Evolutionary conservation across 257 asterid genomes (phyloP).

Genomic region (Penstemon eatonii): DNA sequence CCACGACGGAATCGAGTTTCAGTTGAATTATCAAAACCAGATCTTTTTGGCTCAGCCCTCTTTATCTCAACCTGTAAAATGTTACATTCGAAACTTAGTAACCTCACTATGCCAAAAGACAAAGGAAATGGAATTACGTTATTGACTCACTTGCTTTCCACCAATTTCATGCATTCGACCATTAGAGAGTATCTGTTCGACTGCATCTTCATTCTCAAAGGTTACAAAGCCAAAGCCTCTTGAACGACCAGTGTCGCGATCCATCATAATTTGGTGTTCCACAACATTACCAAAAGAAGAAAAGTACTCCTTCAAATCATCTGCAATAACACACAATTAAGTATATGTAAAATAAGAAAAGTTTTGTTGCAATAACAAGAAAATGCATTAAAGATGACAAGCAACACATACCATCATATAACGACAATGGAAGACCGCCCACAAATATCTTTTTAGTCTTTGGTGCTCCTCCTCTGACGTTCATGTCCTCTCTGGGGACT

Average conservation of each 20-base stretch:
- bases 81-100: slow-evolving; percentile 21
- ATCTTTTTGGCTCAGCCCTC: slow-evolving; percentile 92
- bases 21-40: slow-evolving; percentile 55
- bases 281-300: slow-evolving; percentile 75
- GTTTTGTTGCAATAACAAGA: not conserved
- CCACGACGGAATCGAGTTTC: slow-evolving; percentile 64
- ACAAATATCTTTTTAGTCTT: slow-evolving; percentile 91
- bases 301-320: slow-evolving; percentile 83
- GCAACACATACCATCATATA: slow-evolving; percentile 64
- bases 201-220: slow-evolving; percentile 85
- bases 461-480: slow-evolving; percentile 55
- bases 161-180: slow-evolving; percentile 93
- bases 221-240: slow-evolving; percentile 97
- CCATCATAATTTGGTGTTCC: slow-evolving; percentile 96
- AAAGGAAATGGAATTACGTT: not conserved
- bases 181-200: slow-evolving; percentile 76
- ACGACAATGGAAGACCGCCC: slow-evolving; percentile 84
- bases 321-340: slow-evolving; percentile 32
- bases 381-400: not conserved
- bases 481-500: slow-evolving; percentile 85
- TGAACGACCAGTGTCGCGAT: slow-evolving; percentile 84
- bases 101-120: slow-evolving; percentile 14
- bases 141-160: slow-evolving; percentile 84
- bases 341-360: slow-evolving; percentile 1
- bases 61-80: slow-evolving; percentile 78